Percentiles rank a stretch among this genome's conserved stretches.
Conservation (phyloP, 2,329 filamentous ascomycete genomes). For the Fusarium neocosmosporiellum region DNA sequence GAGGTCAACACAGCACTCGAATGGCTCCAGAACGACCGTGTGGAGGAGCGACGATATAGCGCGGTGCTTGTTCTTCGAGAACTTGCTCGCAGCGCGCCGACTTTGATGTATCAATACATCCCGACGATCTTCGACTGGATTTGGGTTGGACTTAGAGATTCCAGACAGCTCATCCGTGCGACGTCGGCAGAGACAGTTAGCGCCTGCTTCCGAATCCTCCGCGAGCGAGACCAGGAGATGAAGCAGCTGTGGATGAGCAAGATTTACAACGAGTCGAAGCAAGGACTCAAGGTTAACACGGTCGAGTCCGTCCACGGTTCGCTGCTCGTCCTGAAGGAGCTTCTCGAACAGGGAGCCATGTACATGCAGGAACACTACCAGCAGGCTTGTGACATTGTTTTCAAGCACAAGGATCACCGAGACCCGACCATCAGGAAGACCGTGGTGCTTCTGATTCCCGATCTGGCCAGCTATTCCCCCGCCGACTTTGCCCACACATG, state of each 20-base stretch:
- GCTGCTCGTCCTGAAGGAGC: slow-evolving; percentile 89
- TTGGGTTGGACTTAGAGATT: slow-evolving; percentile 92
- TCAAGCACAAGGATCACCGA: slow-evolving; percentile 91
- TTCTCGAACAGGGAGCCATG: slow-evolving; percentile 96
- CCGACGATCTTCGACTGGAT: slow-evolving; percentile 96
- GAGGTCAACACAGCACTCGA: slow-evolving; percentile 97
- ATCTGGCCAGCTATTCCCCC: slow-evolving; percentile 91
- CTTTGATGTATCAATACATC: slow-evolving; percentile 94
- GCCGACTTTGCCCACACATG: slow-evolving; percentile 89
- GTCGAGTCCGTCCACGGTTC: slow-evolving; percentile 95
- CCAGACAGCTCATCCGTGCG: slow-evolving; percentile 89
- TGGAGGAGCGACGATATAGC: slow-evolving; percentile 93
- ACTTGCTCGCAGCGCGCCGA: slow-evolving; percentile 91
- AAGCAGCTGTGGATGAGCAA: slow-evolving; percentile 89
- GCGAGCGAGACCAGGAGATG: slow-evolving; percentile 89
- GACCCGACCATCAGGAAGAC: slow-evolving; percentile 90
- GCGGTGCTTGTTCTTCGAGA: slow-evolving; percentile 92
- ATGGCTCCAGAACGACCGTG: slow-evolving; percentile 94
- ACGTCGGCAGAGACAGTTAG: slow-evolving; percentile 94
- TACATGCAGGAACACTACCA: slow-evolving; percentile 98
- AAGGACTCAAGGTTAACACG: slow-evolving; percentile 82
- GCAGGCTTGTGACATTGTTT: slow-evolving; percentile 91
- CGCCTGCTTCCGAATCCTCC: slow-evolving; percentile 95
- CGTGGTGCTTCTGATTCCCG: slow-evolving; percentile 90
- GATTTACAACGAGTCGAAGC: slow-evolving; percentile 87